Base-by-base conservation (phyloP, 169 alveolate species). In the Plasmodium relictum region DNA sequence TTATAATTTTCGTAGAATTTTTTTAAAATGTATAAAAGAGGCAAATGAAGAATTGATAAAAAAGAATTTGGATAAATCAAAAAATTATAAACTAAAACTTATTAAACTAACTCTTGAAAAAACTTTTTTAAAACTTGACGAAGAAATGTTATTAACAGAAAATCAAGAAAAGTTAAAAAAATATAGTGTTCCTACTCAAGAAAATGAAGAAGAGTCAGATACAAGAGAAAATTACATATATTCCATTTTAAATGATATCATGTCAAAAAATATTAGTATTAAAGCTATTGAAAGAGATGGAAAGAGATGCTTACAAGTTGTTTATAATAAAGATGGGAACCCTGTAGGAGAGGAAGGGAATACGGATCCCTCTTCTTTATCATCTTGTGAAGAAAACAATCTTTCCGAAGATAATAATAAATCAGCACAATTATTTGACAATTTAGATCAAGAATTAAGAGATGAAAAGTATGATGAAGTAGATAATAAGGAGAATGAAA, bases 1-100 rank as follows among this genome's bases (percentile, higher is more conserved):
- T 41, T 96, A 94, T 76, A 95, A 97, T 88, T 96, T 97, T 65
- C 92, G 94, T 45, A 65, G 92, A 50, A 76, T 95, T 7, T 93
- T 95, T 56, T 24, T 78, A 65, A 78, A 31, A 65, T 65, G 89
- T 72, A 48, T 78, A 78, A 78, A 78, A 63, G 89, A 78, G 63
- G 73, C 89, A 45, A 78, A 72, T 66, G 89, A 78, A 41, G 89
- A 78, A 50, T 45, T 78, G 39, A 78, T 22, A 16, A 78, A 78
- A 69, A 42, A 78, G 14, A 78, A 78, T 78, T 31, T 78, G 14
- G 44, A 78, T 56, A 65, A 66, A 70, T 78, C 89, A 2, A 39
- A 63, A 78, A 65, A 78, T 78, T 78, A 63, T 78, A 78, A 78
- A 78, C 50, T 78, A 45, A 78, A 78, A 65, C 76, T 78, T 45